Conservation (phyloP, 257 asterid genomes). For the Jacaranda copaia region DNA sequence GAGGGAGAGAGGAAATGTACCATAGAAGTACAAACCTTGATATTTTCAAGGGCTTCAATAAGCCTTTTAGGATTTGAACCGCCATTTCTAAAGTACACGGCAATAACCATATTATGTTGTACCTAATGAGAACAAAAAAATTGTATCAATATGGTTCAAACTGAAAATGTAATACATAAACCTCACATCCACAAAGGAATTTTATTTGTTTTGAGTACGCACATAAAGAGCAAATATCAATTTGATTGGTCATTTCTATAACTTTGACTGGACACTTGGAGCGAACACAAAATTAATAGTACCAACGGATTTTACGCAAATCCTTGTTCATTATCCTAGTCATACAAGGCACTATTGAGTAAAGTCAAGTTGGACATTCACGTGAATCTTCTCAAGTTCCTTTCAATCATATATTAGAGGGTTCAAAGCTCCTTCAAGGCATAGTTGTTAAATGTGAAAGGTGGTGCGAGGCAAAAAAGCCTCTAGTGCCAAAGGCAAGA, state of each 20-base stretch:
- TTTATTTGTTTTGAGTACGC: background rate
- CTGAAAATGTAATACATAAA: background rate
- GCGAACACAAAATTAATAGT: too few relatives aligned
- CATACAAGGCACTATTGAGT: background rate
- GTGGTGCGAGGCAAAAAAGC: too few relatives aligned
- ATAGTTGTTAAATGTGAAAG: background rate
- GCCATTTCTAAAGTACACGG: constrained; percentile 77
- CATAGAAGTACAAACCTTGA: constrained; percentile 67
- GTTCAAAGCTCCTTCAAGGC: background rate
- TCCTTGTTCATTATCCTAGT: background rate
- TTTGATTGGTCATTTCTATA: too few relatives aligned
- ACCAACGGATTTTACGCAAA: background rate
- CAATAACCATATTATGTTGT: constrained; percentile 72
- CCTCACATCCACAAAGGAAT: background rate
- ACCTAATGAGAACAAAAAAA: constrained; percentile 46
- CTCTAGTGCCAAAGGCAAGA: too few relatives aligned
- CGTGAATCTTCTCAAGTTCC: background rate
- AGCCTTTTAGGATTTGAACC: constrained; percentile 78
- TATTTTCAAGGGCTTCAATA: constrained; percentile 64
- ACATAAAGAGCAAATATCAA: background rate
- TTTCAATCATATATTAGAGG: background rate
- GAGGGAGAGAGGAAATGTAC: constrained; percentile 1
- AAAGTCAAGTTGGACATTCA: background rate
- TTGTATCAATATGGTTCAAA: background rate
- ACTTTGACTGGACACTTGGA: too few relatives aligned